Evolutionary conservation across 2,329 filamentous ascomycete genomes (phyloP).

Genomic region (Penicillium psychrosexuale): DNA sequence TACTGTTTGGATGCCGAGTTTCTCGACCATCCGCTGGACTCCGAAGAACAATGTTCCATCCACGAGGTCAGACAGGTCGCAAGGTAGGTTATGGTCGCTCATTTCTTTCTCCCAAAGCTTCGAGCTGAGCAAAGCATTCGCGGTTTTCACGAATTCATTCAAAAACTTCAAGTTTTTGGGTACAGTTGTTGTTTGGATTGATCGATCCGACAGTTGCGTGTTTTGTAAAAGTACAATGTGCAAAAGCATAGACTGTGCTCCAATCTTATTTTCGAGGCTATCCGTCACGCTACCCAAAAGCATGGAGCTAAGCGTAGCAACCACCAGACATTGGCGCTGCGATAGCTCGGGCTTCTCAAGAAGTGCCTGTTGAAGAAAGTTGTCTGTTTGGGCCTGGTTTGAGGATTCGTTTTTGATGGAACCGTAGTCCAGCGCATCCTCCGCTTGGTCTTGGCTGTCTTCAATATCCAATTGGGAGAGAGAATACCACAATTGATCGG

Average conservation of each 20-base stretch:
- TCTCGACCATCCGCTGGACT: slow-evolving; percentile 7
- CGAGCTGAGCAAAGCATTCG: slow-evolving; percentile 38
- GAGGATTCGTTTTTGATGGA: neutral
- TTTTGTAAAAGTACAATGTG: slow-evolving; percentile 22
- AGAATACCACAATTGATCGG: neutral
- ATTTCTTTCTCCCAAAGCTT: slow-evolving; percentile 35
- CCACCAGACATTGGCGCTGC: slow-evolving; percentile 21
- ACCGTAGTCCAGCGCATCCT: neutral
- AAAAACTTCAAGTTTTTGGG: slow-evolving; percentile 22
- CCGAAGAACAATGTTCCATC: slow-evolving; percentile 51
- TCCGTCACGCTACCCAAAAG: neutral
- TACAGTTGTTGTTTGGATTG: neutral
- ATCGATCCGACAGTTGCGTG: slow-evolving; percentile 21
- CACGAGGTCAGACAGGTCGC: slow-evolving; percentile 54
- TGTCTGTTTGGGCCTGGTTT: neutral
- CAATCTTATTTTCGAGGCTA: neutral
- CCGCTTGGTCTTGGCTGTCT: neutral
- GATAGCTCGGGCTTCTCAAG: slow-evolving; percentile 10
- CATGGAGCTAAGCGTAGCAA: slow-evolving; percentile 20
- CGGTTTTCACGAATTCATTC: slow-evolving; percentile 37
- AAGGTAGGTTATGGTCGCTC: slow-evolving; percentile 21
- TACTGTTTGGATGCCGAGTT: neutral
- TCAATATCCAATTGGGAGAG: neutral
- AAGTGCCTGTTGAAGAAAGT: neutral
- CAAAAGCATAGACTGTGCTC: slow-evolving; percentile 17